These are phyloP conservation scores for Diplodia mutila DNA, from an alignment of 2,329 filamentous ascomycete genomes.

Conservation along the genomic window DNA sequence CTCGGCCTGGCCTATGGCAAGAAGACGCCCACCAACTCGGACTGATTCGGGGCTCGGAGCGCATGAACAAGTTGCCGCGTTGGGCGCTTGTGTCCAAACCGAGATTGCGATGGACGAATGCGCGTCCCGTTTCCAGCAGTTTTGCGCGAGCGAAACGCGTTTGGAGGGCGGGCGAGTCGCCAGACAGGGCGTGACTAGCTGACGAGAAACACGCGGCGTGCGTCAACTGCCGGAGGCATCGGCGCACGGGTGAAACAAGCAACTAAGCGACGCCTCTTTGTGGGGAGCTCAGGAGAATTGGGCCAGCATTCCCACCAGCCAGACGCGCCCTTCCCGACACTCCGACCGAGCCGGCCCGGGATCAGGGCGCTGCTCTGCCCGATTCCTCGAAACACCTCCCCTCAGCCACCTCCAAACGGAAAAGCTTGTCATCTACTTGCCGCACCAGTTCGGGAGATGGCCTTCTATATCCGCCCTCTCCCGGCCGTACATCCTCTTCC, in stretches of 20 bases:
- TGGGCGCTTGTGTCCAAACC: neutral
- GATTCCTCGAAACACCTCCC: neutral
- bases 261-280: neutral
- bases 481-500: neutral
- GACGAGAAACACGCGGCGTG: conserved; percentile 15
- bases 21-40: neutral
- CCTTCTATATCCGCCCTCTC: neutral
- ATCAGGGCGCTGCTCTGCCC: neutral
- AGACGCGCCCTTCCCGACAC: conserved; percentile 4
- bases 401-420: neutral
- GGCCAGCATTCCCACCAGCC: conserved; percentile 11
- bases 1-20: conserved; percentile 5
- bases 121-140: neutral
- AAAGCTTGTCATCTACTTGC: conserved; percentile 9
- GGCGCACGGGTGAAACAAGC: conserved; percentile 8
- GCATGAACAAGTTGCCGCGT: conserved; percentile 1
- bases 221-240: neutral
- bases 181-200: conserved; percentile 8
- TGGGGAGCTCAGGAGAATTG: conserved; percentile 20
- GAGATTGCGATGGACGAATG: conserved; percentile 5
- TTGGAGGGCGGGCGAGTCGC: neutral
- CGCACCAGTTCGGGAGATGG: neutral
- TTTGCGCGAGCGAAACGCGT: neutral
- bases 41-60: neutral
- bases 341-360: conserved; percentile 5